Evolutionary conservation across 306 rosid genomes (phyloP).

Genomic region (Mimosa pudica): DNA sequence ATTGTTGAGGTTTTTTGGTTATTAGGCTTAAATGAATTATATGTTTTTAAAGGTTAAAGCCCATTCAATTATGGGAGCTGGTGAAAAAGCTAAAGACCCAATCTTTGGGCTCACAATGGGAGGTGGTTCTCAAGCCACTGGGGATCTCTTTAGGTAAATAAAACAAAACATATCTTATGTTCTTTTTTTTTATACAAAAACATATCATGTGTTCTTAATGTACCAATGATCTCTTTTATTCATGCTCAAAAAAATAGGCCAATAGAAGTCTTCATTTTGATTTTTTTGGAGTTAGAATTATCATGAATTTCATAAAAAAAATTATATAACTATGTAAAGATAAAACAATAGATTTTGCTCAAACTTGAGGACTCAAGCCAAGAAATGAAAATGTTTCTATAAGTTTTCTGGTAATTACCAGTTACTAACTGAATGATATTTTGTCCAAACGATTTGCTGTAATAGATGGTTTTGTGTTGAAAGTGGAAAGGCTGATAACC

Average conservation of each 20-base stretch:
- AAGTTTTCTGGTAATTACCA: slow-evolving; percentile 39
- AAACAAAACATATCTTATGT: background rate
- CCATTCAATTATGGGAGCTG: slow-evolving; percentile 53
- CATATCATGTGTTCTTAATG: background rate
- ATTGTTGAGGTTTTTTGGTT: background rate
- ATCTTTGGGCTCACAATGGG: slow-evolving; percentile 88
- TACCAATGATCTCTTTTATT: slow-evolving; percentile 25
- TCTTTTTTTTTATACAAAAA: background rate
- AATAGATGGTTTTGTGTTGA: slow-evolving; percentile 96
- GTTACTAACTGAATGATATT: slow-evolving; percentile 51
- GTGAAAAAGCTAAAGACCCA: slow-evolving; percentile 90
- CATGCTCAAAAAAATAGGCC: slow-evolving; percentile 1
- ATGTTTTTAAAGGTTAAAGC: slow-evolving; percentile 62
- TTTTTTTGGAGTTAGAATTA: slow-evolving; percentile 7
- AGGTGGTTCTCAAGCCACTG: slow-evolving; percentile 60
- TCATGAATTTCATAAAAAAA: background rate
- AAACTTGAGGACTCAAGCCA: slow-evolving; percentile 23
- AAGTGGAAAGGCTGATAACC: slow-evolving; percentile 73
- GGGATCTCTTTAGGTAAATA: slow-evolving; percentile 68
- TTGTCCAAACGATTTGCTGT: slow-evolving; percentile 57
- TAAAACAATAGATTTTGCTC: background rate
- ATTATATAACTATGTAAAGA: background rate
- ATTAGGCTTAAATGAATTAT: slow-evolving; percentile 14
- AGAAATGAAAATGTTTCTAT: slow-evolving; percentile 45
- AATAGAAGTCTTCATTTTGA: background rate